A percentile compares a stretch with the other conserved stretches of the same genome.
phyloP scores from a whole-genome alignment of 2,329 filamentous ascomycete genomes.

The Onygenales sp. region DNA sequence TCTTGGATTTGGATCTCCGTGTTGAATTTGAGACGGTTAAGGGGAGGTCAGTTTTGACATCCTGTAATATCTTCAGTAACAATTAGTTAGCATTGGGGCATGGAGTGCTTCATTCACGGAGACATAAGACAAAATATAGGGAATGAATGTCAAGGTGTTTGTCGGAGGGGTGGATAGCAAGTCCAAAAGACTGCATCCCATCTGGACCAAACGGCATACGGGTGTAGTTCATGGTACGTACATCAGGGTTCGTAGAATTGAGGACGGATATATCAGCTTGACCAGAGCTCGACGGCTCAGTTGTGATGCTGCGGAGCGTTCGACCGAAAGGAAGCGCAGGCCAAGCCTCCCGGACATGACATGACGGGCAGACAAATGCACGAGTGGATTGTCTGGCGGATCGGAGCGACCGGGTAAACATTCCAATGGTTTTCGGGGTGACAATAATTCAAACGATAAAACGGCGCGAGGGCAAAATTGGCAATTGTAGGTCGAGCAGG shows the following conservation, averaged over 20 bases:
- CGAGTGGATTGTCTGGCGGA: slow-evolving; percentile 26
- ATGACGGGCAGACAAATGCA: slow-evolving; percentile 27
- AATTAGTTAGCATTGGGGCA: too few species aligned
- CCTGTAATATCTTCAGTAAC: too few species aligned
- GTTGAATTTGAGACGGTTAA: too few species aligned
- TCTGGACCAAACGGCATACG: too few species aligned
- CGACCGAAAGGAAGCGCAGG: slow-evolving; percentile 16
- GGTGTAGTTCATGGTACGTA: too few species aligned
- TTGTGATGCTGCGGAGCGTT: slow-evolving; percentile 17
- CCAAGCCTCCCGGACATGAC: slow-evolving; percentile 18
- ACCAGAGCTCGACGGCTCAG: not conserved
- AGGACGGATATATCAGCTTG: not conserved
- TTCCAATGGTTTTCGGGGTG: slow-evolving; percentile 8
- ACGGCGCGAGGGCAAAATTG: not conserved
- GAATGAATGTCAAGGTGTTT: too few species aligned
- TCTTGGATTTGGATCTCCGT: not conserved
- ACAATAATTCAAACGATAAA: not conserved
- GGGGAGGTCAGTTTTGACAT: too few species aligned
- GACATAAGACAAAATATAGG: too few species aligned
- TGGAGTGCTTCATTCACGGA: too few species aligned
- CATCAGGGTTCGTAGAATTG: not conserved
- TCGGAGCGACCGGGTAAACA: slow-evolving; percentile 29
- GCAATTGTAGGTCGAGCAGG: not conserved
- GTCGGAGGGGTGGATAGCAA: too few species aligned
- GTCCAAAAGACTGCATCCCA: too few species aligned